Evolutionary conservation across 805 yeast species (phyloP).

Genomic region (Kodamaea jinghongensis): DNA sequence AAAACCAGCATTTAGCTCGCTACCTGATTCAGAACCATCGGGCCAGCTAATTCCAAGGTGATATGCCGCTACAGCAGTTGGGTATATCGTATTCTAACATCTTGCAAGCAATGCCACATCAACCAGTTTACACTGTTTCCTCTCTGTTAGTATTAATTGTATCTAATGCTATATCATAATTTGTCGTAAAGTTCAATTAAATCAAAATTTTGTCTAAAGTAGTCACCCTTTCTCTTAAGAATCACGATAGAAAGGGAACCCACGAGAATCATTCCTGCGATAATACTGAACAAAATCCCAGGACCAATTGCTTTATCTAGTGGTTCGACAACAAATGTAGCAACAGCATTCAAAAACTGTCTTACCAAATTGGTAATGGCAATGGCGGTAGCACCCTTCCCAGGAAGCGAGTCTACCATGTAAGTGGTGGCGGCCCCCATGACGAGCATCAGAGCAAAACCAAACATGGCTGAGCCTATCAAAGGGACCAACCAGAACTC

Average conservation of each 20-base stretch:
- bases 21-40: too few species aligned
- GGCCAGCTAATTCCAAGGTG: too few species aligned
- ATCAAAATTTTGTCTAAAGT: conserved; percentile 63
- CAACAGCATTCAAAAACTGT: conserved; percentile 70
- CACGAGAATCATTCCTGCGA: conserved; percentile 54
- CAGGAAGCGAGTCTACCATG: conserved; percentile 80
- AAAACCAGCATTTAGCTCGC: too few species aligned
- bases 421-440: conserved; percentile 81
- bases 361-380: conserved; percentile 77
- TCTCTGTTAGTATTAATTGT: too few species aligned
- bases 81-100: too few species aligned
- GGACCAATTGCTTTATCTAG: conserved; percentile 61
- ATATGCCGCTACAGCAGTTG: too few species aligned
- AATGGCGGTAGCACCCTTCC: conserved; percentile 85
- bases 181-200: conserved; percentile 55
- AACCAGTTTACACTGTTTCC: too few species aligned
- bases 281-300: conserved; percentile 67
- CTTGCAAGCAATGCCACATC: too few species aligned
- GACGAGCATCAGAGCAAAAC: conserved; percentile 79
- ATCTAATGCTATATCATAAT: conserved; percentile 28
- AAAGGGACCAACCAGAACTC: conserved; percentile 77
- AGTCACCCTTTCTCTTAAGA: conserved; percentile 53
- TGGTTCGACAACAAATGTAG: conserved; percentile 75
- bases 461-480: conserved; percentile 78
- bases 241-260: conserved; percentile 42